Conservation (phyloP, 2,329 filamentous ascomycete species). For the Penicillium sclerotiorum region DNA sequence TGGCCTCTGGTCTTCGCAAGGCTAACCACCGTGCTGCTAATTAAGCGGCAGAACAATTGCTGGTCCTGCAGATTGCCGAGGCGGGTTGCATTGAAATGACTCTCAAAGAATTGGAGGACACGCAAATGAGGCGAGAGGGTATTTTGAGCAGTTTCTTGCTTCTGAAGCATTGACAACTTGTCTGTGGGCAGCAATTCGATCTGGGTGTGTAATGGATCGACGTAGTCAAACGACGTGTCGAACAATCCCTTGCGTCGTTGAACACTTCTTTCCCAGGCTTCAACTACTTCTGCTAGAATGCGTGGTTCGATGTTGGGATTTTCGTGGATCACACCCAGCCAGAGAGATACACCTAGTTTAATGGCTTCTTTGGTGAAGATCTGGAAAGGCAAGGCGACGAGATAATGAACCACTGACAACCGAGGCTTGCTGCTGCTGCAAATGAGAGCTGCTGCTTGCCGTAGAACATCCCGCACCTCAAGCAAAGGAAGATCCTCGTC, state of each 20-base stretch:
- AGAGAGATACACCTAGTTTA: conserved; percentile 91
- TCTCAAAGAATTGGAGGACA: conserved; percentile 84
- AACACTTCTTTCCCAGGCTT: conserved; percentile 87
- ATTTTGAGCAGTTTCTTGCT: conserved; percentile 78
- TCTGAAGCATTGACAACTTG: conserved; percentile 70
- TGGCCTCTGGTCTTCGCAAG: conserved; percentile 72
- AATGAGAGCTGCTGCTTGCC: conserved; percentile 81
- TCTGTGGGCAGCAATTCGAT: conserved; percentile 94
- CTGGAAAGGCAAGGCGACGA: conserved; percentile 90
- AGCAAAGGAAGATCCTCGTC: conserved; percentile 70
- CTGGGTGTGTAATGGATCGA: conserved; percentile 86
- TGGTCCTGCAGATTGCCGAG: conserved; percentile 81
- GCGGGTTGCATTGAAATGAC: conserved; percentile 93
- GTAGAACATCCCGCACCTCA: conserved; percentile 78
- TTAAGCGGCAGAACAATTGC: conserved; percentile 76
- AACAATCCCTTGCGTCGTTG: conserved; percentile 80
- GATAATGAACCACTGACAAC: conserved; percentile 77
- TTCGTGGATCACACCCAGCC: conserved; percentile 96
- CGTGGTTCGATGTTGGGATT: conserved; percentile 86
- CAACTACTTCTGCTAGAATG: conserved; percentile 81
- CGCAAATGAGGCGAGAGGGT: conserved; percentile 83
- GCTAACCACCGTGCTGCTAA: conserved; percentile 76
- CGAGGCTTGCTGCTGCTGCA: conserved; percentile 77
- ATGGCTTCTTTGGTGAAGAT: conserved; percentile 95
- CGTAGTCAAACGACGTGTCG: conserved; percentile 66